A percentile compares a stretch with the other conserved stretches of the same genome.
These are phyloP conservation scores for Globisporangium cylindrosporum DNA, from an alignment of 352 stramenopile species.

Conservation along the genomic window DNA sequence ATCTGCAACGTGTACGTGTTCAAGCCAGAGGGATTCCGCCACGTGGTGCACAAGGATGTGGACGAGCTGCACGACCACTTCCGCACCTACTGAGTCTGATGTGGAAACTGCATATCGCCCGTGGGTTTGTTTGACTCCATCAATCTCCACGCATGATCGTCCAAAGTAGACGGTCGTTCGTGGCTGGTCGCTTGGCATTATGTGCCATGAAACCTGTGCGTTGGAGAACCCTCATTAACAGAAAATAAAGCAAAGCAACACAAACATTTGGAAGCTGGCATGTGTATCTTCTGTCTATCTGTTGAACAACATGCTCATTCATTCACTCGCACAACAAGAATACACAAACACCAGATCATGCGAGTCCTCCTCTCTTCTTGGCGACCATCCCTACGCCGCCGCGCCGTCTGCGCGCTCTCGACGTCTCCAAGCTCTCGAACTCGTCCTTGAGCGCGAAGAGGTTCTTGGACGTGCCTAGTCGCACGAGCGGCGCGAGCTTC, in stretches of 20 bases:
- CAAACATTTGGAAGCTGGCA: background rate
- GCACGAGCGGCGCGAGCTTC: slow-evolving; percentile 42
- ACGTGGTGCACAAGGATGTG: slow-evolving; percentile 97
- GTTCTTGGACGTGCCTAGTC: slow-evolving; percentile 55
- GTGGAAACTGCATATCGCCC: background rate
- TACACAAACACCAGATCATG: slow-evolving; percentile 1
- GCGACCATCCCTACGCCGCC: slow-evolving; percentile 10
- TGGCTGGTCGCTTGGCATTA: background rate
- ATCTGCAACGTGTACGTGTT: slow-evolving; percentile 97
- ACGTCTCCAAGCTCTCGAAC: slow-evolving; percentile 22
- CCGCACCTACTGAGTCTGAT: slow-evolving; percentile 38
- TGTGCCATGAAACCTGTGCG: background rate
- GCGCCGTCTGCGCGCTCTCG: slow-evolving; percentile 12
- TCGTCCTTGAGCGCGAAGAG: slow-evolving; percentile 31
- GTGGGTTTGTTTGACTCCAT: background rate
- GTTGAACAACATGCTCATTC: background rate
- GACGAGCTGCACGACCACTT: slow-evolving; percentile 97
- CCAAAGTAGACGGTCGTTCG: background rate
- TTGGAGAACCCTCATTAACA: background rate
- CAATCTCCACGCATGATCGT: background rate
- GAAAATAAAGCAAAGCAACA: background rate
- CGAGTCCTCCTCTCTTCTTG: slow-evolving; percentile 17
- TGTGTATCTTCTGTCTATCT: background rate
- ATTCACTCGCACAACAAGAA: background rate
- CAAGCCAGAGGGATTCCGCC: slow-evolving; percentile 95